phyloP scores from a whole-genome alignment of 2,329 filamentous ascomycete genomes.

The Penicillium sp. region DNA sequence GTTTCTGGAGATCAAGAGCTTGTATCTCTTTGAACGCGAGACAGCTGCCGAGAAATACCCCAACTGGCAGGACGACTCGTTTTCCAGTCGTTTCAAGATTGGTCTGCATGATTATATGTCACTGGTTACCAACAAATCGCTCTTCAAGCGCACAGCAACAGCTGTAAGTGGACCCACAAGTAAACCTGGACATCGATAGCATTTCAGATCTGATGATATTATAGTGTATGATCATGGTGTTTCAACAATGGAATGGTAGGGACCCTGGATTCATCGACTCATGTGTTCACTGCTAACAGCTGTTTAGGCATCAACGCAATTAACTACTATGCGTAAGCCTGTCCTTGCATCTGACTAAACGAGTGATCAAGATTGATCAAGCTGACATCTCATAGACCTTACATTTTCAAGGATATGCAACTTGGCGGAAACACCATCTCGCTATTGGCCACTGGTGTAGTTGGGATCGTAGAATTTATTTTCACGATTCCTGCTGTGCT shows the following conservation, averaged over 20 bases:
- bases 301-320: constrained; percentile 44
- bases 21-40: constrained; percentile 72
- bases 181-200: background rate
- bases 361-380: background rate
- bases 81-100: constrained; percentile 66
- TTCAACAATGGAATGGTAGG: constrained; percentile 52
- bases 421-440: constrained; percentile 40
- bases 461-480: constrained; percentile 43
- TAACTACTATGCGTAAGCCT: constrained; percentile 40
- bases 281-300: background rate
- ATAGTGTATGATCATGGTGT: constrained; percentile 50
- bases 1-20: constrained; percentile 76
- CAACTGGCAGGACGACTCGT: constrained; percentile 61
- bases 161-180: constrained; percentile 41
- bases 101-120: constrained; percentile 51
- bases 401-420: constrained; percentile 39
- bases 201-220: constrained; percentile 58
- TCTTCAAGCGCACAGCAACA: constrained; percentile 39
- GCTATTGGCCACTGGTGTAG: constrained; percentile 44
- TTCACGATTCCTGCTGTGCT: constrained; percentile 45
- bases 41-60: constrained; percentile 68
- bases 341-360: too few relatives aligned
- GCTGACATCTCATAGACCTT: constrained; percentile 19
- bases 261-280: background rate
- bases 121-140: constrained; percentile 35